Percentiles rank a stretch among this genome's conserved stretches.
Evolutionary conservation across 352 stramenopile genomes (phyloP).

Genomic region (Salisapilia sapeloensis): DNA sequence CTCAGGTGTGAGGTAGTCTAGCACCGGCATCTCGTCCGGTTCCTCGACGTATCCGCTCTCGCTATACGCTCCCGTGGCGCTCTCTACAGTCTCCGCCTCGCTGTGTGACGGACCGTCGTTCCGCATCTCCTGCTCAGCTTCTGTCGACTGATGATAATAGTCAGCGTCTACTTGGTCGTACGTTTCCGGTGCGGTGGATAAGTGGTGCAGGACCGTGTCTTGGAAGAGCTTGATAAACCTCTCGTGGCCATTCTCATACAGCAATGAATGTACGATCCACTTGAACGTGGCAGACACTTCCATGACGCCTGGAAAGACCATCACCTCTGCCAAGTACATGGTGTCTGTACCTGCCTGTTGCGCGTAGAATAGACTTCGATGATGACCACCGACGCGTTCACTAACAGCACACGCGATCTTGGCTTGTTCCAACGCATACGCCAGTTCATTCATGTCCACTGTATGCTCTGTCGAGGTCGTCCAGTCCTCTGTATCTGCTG

Average conservation of each 20-base stretch:
- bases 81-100: too few relatives aligned
- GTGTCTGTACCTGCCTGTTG: constrained; percentile 65
- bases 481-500: constrained; percentile 69
- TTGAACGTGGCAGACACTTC: constrained; percentile 78
- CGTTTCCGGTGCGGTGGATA: too few relatives aligned
- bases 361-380: constrained; percentile 62
- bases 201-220: constrained; percentile 41
- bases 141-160: too few relatives aligned
- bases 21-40: constrained; percentile 37
- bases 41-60: constrained; percentile 15
- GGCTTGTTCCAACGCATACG: constrained; percentile 37
- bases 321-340: constrained; percentile 68
- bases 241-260: constrained; percentile 73
- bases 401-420: constrained; percentile 50
- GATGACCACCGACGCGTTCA: constrained; percentile 56
- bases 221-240: constrained; percentile 74
- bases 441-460: constrained; percentile 35
- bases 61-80: constrained; percentile 5
- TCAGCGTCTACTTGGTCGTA: too few relatives aligned
- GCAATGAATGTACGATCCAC: constrained; percentile 76
- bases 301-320: constrained; percentile 50
- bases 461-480: constrained; percentile 33
- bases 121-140: too few relatives aligned
- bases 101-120: too few relatives aligned
- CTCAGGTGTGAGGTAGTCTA: constrained; percentile 44